Base-by-base conservation (phyloP, 140 eudicot species). In the Bidens hawaiensis region DNA sequence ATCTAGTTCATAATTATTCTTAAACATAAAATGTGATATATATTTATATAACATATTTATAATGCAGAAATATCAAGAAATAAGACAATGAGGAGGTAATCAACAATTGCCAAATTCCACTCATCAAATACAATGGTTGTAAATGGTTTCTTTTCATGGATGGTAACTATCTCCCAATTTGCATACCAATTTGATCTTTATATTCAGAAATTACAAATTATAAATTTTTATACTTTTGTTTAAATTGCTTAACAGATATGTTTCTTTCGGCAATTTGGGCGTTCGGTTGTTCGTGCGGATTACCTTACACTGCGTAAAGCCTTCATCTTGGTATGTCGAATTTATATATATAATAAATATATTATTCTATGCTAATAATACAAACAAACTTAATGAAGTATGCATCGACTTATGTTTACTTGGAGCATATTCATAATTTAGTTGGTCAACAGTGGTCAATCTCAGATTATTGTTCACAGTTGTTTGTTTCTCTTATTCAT, bases 231-330 rank as follows among this genome's bases (percentile, higher is more conserved):
- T 38, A 38, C n/a, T 15, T 15, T 54, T 34, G 28, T 56, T 30
- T 1, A 24, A 53, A 61, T 30, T 62, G 48, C 41, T 57, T 53
- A 73, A 59, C 87, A 93, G 99, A 83, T 81, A 27, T 93, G 99
- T 74, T 88, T 93, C 74, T 93, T 93, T 75, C 78, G 99, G 69
- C 99, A 93, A 68, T 93, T 93, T 77, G 96, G 99, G 66, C 80
- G 62, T 67, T 83, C 99, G 1, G 97, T 93, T 53, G 96, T 93
- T 67, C 94, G 94, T 43, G 88, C 89, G 10, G 99, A 93, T 75
- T 93, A 93, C 66, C 94, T 93, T 56, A 88, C 99, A 3, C 86
- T 93, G 47, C 99, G 99, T 52, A 90, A 85, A 79, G 99, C 93
- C 62, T 93, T 93, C 65, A 93, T 93, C 73, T 27, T 73, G 86